Base-by-base conservation (phyloP, 164 flowering plant species). In the Aristolochia fimbriata region DNA sequence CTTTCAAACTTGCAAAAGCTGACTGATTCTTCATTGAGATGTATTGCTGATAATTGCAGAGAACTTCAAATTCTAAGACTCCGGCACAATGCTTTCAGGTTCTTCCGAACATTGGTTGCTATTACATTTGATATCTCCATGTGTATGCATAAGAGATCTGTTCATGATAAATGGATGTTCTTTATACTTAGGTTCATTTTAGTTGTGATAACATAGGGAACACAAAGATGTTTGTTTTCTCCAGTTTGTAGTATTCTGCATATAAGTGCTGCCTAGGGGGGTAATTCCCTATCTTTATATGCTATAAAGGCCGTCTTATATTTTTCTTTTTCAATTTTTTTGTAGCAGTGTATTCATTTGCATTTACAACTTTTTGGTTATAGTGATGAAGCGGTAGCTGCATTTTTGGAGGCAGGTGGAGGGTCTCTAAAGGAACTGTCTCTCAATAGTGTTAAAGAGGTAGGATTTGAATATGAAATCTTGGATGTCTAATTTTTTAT, bases 331-430 rank as follows among this genome's bases (percentile, higher is more conserved):
- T 6, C 17, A 21, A 17, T 0, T 15, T 49, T 49, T 49, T 4
- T 49, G 6, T 1, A 15, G 19, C 21, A 49, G 20, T 21, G 19
- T 21, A 52, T 22, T n/a, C n/a, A n/a, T n/a, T n/a, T n/a, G n/a
- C n/a, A 55, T 2, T 31, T 24, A 55, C 31, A n/a, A 56, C 31
- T 27, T 19, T 30, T 51, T 4, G 57, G 13, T 68, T 60, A 58
- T 74, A 93, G 98, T 81, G 98, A 93, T 74, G 88, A 84, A 72
- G 93, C 88, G 61, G 50, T 88, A 65, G 90, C 97, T 63, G 96
- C 92, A 52, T 90, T 76, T 63, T 63, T 93, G 68, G 97, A 86
- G 71, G 73, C 78, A 15, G 70, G 79, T 31, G 97, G 98, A 59
- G 77, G 70, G 62, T 68, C 51, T 49, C 66, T 93, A 56, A 71